Evolutionary conservation across 768 basidiomycete species (phyloP).

Genomic region (Auriscalpium orientale): DNA sequence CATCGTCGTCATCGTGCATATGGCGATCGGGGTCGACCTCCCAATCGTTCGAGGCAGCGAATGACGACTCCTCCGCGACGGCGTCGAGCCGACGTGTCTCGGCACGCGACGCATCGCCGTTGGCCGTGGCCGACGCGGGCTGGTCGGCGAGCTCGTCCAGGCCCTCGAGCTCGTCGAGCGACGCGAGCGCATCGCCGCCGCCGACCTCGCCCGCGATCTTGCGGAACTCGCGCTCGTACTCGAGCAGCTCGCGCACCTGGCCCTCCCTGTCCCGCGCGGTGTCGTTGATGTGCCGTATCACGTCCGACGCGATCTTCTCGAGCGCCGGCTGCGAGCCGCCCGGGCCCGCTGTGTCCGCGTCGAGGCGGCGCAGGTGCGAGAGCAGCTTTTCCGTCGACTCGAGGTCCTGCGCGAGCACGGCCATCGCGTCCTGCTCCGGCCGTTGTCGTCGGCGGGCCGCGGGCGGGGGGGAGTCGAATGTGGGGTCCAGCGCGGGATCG

Average conservation of each 20-base stretch:
- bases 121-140: constrained; percentile 20
- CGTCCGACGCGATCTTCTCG: constrained; percentile 65
- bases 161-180: constrained; percentile 54
- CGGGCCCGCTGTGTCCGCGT: constrained; percentile 32
- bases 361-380: constrained; percentile 60
- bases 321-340: constrained; percentile 29
- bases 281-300: constrained; percentile 73
- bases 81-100: constrained; percentile 16
- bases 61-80: constrained; percentile 24
- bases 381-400: constrained; percentile 75
- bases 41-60: constrained; percentile 42
- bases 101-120: constrained; percentile 15
- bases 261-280: constrained; percentile 69
- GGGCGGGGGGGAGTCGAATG: constrained; percentile 32
- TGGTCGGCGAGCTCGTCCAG: constrained; percentile 39
- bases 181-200: constrained; percentile 63
- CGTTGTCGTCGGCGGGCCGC: constrained; percentile 25
- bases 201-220: constrained; percentile 73
- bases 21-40: constrained; percentile 48
- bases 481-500: constrained; percentile 33
- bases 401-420: constrained; percentile 63
- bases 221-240: constrained; percentile 73
- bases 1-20: constrained; percentile 34
- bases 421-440: constrained; percentile 55
- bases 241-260: constrained; percentile 72